These are phyloP conservation scores for Trichomonas tenax DNA, from an alignment of 208 protist genomes.

Conservation along the genomic window DNA sequence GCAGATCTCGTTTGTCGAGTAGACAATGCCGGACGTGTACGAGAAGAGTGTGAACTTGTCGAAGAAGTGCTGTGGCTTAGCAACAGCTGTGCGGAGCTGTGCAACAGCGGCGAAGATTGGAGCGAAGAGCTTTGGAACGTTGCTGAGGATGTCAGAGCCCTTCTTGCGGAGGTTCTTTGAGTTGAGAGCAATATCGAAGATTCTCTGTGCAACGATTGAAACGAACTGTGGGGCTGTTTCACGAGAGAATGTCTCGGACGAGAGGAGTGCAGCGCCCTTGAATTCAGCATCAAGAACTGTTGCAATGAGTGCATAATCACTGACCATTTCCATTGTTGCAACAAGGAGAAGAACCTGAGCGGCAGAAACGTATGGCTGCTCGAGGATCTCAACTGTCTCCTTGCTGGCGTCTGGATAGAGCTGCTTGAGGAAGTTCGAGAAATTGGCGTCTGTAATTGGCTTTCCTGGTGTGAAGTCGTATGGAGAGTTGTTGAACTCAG, in stretches of 20 bases:
- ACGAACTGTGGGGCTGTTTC: neutral
- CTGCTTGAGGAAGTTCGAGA: neutral
- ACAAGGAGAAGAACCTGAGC: neutral
- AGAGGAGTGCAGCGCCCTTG: neutral
- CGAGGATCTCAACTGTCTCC: neutral
- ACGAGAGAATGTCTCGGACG: neutral
- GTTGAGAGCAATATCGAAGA: neutral
- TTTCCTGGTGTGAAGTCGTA: neutral
- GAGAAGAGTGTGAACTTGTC: neutral
- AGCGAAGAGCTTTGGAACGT: neutral
- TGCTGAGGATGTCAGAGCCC: neutral
- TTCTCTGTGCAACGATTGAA: neutral
- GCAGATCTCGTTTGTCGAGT: neutral
- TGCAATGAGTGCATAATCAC: neutral
- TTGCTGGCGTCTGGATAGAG: neutral
- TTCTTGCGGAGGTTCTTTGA: neutral
- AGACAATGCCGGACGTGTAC: neutral
- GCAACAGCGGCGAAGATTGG: neutral
- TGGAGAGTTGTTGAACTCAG: neutral
- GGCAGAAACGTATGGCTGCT: neutral
- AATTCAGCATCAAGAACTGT: neutral
- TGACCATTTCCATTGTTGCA: neutral
- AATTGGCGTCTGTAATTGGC: neutral
- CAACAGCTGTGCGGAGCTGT: neutral
- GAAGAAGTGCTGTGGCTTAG: neutral